Conservation (phyloP, 2,329 filamentous ascomycete species). For the Periglandula ipomoeae region DNA sequence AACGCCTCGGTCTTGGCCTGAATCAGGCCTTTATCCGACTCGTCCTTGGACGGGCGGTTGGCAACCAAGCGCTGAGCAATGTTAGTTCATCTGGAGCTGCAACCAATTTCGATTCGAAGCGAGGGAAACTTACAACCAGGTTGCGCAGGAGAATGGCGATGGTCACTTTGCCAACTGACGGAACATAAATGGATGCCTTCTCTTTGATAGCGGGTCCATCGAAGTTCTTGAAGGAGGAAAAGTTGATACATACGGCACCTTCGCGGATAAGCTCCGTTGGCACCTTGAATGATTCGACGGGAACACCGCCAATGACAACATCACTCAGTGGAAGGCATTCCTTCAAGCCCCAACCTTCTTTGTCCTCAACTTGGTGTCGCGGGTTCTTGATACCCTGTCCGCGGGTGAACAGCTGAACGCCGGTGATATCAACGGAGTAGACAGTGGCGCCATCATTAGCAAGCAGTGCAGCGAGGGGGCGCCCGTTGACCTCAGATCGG, state of each 20-base stretch:
- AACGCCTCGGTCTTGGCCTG: constrained; percentile 35
- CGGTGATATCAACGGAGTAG: constrained; percentile 87
- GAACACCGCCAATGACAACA: constrained; percentile 90
- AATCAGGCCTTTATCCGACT: constrained; percentile 22
- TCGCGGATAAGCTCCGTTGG: constrained; percentile 74
- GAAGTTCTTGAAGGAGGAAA: constrained; percentile 94
- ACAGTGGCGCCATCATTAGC: constrained; percentile 95
- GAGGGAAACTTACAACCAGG: constrained; percentile 58
- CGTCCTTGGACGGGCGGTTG: constrained; percentile 34
- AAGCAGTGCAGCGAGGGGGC: constrained; percentile 82
- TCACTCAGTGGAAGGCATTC: constrained; percentile 82
- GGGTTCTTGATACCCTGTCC: constrained; percentile 78
- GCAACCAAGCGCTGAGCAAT: constrained; percentile 39
- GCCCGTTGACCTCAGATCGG: constrained; percentile 87
- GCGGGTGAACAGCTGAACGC: constrained; percentile 85
- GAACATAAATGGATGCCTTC: constrained; percentile 93
- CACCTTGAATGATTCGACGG: constrained; percentile 81
- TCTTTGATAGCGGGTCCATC: constrained; percentile 77
- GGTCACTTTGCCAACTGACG: constrained; percentile 94
- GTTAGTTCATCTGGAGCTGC: constrained; percentile 15
- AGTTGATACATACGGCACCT: constrained; percentile 97
- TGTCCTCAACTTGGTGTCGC: constrained; percentile 79
- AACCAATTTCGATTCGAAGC: neutral
- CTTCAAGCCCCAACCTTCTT: constrained; percentile 69
- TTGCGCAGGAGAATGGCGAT: constrained; percentile 88